Percentiles rank a stretch among this genome's conserved stretches.
Evolutionary conservation across 768 basidiomycete genomes (phyloP).

Genomic region (Lyophyllum semitale): DNA sequence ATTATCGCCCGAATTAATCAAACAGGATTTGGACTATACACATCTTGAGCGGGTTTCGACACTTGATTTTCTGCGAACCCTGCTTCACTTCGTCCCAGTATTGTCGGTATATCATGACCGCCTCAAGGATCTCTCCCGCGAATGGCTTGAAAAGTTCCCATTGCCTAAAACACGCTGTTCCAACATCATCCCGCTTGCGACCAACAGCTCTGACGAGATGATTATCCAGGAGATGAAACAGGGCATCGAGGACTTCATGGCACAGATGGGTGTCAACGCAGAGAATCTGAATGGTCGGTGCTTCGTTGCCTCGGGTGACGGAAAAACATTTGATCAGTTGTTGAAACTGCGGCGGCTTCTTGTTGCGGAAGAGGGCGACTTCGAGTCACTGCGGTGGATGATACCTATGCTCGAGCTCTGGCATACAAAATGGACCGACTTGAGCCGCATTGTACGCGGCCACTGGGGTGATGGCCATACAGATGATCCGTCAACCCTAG

Average conservation of each 20-base stretch:
- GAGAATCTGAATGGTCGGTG: conserved; percentile 12
- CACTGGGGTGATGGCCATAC: conserved; percentile 21
- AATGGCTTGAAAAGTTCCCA: conserved; percentile 6
- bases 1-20: conserved; percentile 14
- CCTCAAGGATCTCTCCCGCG: conserved; percentile 4
- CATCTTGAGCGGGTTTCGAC: conserved; percentile 16
- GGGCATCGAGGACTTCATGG: conserved; percentile 18
- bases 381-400: conserved; percentile 21
- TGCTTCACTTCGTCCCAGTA: conserved; percentile 12
- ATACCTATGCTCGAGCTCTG: conserved; percentile 28
- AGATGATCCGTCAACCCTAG: conserved; percentile 20
- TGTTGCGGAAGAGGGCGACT: conserved; percentile 14
- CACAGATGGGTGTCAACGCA: conserved; percentile 16
- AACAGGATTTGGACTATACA: conserved; percentile 12
- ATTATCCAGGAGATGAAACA: conserved; percentile 17
- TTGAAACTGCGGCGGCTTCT: conserved; percentile 10
- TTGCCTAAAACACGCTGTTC: conserved; percentile 7
- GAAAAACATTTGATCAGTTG: conserved; percentile 21
- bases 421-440: conserved; percentile 35
- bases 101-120: conserved; percentile 10
- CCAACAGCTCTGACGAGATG: conserved; percentile 21
- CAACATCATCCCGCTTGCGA: conserved; percentile 17
- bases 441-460: conserved; percentile 18
- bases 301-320: conserved; percentile 16
- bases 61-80: conserved; percentile 12